Percentiles rank a stretch among this genome's conserved stretches.
These are phyloP conservation scores for Monilinia vaccinii-corymbosi DNA, from an alignment of 2,329 filamentous ascomycete genomes.

Conservation along the genomic window DNA sequence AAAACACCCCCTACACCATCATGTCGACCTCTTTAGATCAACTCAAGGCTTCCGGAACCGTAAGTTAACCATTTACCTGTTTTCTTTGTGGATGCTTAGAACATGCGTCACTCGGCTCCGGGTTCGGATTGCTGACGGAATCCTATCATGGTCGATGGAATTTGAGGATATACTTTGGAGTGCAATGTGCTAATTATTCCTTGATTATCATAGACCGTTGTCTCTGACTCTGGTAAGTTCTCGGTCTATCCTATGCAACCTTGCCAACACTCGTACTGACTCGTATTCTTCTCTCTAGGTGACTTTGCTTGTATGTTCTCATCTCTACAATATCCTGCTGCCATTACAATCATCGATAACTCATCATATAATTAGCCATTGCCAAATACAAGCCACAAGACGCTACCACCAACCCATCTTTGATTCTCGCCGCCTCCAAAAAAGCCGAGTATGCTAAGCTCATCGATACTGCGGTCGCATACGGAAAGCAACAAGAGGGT, in stretches of 20 bases:
- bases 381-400: conserved; percentile 99
- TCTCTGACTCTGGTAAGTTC: conserved; percentile 84
- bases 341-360: not conserved
- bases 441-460: conserved; percentile 92
- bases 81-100: not conserved
- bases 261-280: conserved; percentile 9
- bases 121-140: not conserved
- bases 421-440: conserved; percentile 97
- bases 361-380: conserved; percentile 54
- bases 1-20: conserved; percentile 11
- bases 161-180: not conserved
- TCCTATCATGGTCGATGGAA: not conserved
- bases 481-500: conserved; percentile 69
- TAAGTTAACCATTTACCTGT: conserved; percentile 44
- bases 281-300: conserved; percentile 39
- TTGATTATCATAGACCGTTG: conserved; percentile 60
- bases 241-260: conserved; percentile 6
- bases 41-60: conserved; percentile 93
- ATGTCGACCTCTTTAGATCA: conserved; percentile 93
- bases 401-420: conserved; percentile 98
- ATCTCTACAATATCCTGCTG: conserved; percentile 10
- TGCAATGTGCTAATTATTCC: conserved; percentile 8
- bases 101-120: not conserved
- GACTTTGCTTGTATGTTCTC: conserved; percentile 65
- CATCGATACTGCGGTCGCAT: conserved; percentile 75